Percentiles rank a stretch among this genome's conserved stretches.
phyloP scores from a whole-genome alignment of 2,329 filamentous ascomycete genomes.

The Diaporthe destruens region DNA sequence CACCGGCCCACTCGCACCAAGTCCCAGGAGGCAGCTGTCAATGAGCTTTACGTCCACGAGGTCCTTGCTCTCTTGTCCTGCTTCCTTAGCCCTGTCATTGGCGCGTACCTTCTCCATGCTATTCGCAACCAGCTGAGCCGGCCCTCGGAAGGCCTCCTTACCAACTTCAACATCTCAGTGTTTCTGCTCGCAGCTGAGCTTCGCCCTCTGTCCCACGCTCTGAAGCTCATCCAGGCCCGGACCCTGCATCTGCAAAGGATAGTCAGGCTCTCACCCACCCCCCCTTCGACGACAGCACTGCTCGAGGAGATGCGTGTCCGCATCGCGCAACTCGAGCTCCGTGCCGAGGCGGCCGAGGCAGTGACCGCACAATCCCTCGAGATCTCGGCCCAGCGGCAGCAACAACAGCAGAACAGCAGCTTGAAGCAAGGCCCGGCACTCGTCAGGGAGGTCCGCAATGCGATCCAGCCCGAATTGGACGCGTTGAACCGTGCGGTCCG shows the following conservation, averaged over 20 bases:
- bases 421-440: constrained; percentile 59
- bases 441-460: constrained; percentile 71
- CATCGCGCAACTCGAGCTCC: constrained; percentile 77
- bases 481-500: constrained; percentile 89
- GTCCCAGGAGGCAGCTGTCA: constrained; percentile 57
- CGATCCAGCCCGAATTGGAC: constrained; percentile 85
- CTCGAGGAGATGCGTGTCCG: constrained; percentile 72
- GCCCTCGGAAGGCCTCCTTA: constrained; percentile 87
- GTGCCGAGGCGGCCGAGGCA: constrained; percentile 56
- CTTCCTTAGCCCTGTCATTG: constrained; percentile 81
- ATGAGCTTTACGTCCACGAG: constrained; percentile 81
- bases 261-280: constrained; percentile 67
- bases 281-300: constrained; percentile 53
- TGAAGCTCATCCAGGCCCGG: constrained; percentile 82
- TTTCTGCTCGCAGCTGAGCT: constrained; percentile 91
- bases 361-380: constrained; percentile 43
- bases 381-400: constrained; percentile 41
- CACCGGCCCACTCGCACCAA: constrained; percentile 41
- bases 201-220: constrained; percentile 82
- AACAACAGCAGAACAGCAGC: constrained; percentile 49
- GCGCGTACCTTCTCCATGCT: constrained; percentile 86
- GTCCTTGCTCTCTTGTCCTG: constrained; percentile 80
- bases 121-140: constrained; percentile 85
- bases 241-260: constrained; percentile 86
- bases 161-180: constrained; percentile 92